These are phyloP conservation scores for Protea cynaroides DNA, from an alignment of 164 flowering plant genomes.

Conservation along the genomic window DNA sequence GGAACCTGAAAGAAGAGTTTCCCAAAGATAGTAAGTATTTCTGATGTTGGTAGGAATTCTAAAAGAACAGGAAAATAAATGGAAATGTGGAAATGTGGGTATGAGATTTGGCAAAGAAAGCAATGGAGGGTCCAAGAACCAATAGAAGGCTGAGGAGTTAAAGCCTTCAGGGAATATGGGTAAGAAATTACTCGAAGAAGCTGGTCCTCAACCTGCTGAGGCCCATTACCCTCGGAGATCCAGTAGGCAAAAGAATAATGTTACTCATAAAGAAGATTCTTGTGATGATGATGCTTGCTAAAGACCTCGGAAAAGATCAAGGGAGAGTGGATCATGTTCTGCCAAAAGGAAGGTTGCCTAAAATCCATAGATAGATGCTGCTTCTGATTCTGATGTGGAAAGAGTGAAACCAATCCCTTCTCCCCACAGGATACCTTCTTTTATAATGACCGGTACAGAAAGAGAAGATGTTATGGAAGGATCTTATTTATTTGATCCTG, in stretches of 20 bases:
- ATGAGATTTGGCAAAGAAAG: slow-evolving; percentile 1
- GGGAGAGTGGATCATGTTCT: slow-evolving; percentile 16
- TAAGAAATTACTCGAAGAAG: slow-evolving; percentile 25
- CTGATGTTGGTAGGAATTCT: slow-evolving; percentile 5
- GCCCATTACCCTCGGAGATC: slow-evolving; percentile 35
- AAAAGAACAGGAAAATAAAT: slow-evolving; percentile 3
- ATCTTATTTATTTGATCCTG: slow-evolving; percentile 64
- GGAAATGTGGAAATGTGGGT: slow-evolving; percentile 5
- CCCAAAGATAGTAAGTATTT: slow-evolving; percentile 5
- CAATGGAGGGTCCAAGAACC: neutral
- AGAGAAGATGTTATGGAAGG: slow-evolving; percentile 44
- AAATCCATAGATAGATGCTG: slow-evolving; percentile 7
- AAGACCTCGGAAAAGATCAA: slow-evolving; percentile 22
- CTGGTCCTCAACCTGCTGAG: slow-evolving; percentile 14
- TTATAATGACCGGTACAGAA: slow-evolving; percentile 43
- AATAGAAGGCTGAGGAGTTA: neutral
- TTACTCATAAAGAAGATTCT: slow-evolving; percentile 43
- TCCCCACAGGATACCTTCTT: slow-evolving; percentile 54
- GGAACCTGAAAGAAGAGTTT: slow-evolving; percentile 4
- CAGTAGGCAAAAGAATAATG: slow-evolving; percentile 33
- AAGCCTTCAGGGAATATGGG: slow-evolving; percentile 17
- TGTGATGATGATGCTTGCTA: slow-evolving; percentile 42
- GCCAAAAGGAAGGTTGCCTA: slow-evolving; percentile 7
- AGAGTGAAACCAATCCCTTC: slow-evolving; percentile 7
- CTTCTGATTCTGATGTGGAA: slow-evolving; percentile 8